phyloP scores from a whole-genome alignment of 257 asterid species.

The Leptodermis oblonga region DNA sequence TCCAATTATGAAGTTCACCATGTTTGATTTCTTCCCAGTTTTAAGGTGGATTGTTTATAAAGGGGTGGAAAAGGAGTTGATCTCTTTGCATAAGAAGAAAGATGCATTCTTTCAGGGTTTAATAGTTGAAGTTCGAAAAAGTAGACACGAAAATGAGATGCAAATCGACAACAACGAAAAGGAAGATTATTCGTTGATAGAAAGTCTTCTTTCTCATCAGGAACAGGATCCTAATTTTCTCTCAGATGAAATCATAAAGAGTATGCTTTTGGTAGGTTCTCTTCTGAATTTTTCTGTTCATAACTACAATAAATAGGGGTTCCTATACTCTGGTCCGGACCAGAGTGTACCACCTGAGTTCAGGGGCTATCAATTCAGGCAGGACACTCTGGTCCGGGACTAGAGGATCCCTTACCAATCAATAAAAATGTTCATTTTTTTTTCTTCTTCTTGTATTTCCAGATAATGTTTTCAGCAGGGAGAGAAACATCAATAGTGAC shows the following conservation, averaged over 20 bases:
- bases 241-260: conserved; percentile 44
- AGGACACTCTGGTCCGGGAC: no score
- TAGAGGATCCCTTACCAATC: no score
- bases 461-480: conserved; percentile 52
- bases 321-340: no score
- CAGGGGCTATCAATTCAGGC: no score
- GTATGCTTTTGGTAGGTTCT: conserved; percentile 42
- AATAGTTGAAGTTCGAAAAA: no score
- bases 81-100: neutral
- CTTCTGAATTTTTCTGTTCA: no score
- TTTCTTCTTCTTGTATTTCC: no score
- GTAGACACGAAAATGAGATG: no score
- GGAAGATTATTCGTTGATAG: conserved; percentile 15
- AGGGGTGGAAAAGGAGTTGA: neutral
- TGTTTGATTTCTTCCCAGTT: conserved; percentile 2
- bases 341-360: no score
- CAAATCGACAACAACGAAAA: conserved; percentile 4
- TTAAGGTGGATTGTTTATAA: neutral
- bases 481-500: conserved; percentile 42
- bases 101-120: neutral
- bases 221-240: conserved; percentile 47
- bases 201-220: conserved; percentile 35
- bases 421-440: no score
- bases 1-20: no score
- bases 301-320: no score